A percentile compares a stretch with the other conserved stretches of the same genome.
phyloP scores from a whole-genome alignment of 1,284 basidiomycete genomes.

The Puccinia polysora region DNA sequence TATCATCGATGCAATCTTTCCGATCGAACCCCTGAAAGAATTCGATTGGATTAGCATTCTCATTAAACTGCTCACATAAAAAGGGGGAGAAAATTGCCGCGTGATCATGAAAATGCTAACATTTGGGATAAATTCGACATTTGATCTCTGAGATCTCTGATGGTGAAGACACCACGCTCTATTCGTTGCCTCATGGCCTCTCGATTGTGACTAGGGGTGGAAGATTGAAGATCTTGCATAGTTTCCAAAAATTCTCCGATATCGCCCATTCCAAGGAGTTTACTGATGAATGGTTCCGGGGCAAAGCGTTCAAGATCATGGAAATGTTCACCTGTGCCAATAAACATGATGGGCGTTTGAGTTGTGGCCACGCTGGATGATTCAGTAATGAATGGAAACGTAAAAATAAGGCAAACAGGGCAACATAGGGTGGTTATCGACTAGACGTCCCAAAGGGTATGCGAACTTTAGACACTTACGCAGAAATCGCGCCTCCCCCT shows the following conservation, averaged over 20 bases:
- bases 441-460: neutral
- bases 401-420: constrained; percentile 11
- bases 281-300: constrained; percentile 95
- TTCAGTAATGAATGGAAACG: neutral
- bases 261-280: constrained; percentile 90
- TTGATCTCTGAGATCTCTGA: constrained; percentile 96
- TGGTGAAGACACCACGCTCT: constrained; percentile 90
- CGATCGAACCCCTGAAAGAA: constrained; percentile 76
- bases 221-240: constrained; percentile 87
- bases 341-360: constrained; percentile 95
- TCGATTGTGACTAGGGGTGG: constrained; percentile 83
- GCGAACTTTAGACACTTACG: constrained; percentile 60
- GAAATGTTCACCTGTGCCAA: constrained; percentile 94
- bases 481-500: constrained; percentile 97
- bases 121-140: constrained; percentile 97
- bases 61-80: too few species aligned
- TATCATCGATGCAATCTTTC: constrained; percentile 98
- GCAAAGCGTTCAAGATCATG: constrained; percentile 93
- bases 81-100: too few species aligned
- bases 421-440: constrained; percentile 43
- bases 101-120: constrained; percentile 57
- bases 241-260: constrained; percentile 95
- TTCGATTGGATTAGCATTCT: neutral
- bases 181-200: constrained; percentile 98
- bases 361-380: constrained; percentile 91